A percentile compares a stretch with the other conserved stretches of the same genome.
Conservation (phyloP, 305 asterid species). For the Solanum hybrid region DNA sequence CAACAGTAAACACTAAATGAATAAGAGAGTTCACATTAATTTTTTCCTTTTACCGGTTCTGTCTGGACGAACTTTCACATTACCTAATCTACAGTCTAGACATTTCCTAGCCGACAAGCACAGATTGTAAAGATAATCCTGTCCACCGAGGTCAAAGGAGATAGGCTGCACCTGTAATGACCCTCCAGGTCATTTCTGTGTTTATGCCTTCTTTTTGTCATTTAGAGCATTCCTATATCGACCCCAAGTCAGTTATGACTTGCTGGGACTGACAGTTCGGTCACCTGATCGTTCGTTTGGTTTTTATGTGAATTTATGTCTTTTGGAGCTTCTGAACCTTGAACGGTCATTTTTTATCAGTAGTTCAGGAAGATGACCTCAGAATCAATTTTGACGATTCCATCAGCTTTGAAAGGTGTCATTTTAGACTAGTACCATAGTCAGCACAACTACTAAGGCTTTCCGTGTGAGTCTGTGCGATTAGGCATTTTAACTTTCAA, state of each 20-base stretch:
- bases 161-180: neutral
- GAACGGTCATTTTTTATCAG: neutral
- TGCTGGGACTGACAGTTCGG: neutral
- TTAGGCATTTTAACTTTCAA: neutral
- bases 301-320: no score
- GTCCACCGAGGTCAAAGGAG: neutral
- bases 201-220: no score
- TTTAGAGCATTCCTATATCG: no score
- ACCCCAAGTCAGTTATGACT: no score
- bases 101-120: neutral
- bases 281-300: neutral
- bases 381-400: neutral
- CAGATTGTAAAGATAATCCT: neutral
- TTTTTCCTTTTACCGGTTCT: neutral
- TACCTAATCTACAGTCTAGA: neutral
- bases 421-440: neutral
- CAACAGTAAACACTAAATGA: neutral
- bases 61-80: neutral
- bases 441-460: neutral
- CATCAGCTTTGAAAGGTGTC: neutral
- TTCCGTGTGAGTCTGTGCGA: neutral
- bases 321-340: neutral
- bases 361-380: neutral
- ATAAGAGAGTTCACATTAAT: neutral
- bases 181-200: no score